Percentiles rank a stretch among this genome's conserved stretches.
Evolutionary conservation across 257 asterid species (phyloP).

Genomic region (Ophiorrhiza pumila): DNA sequence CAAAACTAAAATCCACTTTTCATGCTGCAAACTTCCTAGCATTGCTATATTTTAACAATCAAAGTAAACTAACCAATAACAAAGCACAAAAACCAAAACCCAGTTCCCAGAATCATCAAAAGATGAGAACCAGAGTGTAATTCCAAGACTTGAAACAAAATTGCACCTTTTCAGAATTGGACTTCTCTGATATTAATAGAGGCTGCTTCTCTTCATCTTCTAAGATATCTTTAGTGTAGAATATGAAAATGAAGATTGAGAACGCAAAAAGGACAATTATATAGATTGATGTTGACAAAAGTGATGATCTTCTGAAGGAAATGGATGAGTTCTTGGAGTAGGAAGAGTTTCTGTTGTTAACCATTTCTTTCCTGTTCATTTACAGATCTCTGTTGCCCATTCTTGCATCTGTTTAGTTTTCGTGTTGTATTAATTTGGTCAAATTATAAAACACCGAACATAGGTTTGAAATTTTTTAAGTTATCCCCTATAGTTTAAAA

Average conservation of each 20-base stretch:
- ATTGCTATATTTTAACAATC: background rate
- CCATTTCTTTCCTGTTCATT: constrained; percentile 29
- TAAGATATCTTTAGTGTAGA: constrained; percentile 54
- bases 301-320: constrained; percentile 38
- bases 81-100: background rate
- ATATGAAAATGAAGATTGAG: constrained; percentile 56
- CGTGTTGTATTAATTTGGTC: background rate
- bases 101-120: constrained; percentile 1
- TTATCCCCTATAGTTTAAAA: no score
- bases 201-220: constrained; percentile 46
- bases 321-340: constrained; percentile 26
- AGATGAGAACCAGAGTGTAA: background rate
- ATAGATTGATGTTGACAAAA: constrained; percentile 45
- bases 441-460: no score
- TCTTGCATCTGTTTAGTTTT: background rate
- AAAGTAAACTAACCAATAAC: background rate
- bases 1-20: background rate
- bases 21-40: background rate
- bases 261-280: constrained; percentile 52
- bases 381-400: background rate
- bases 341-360: constrained; percentile 33
- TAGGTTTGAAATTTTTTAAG: no score
- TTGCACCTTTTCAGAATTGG: constrained; percentile 40
- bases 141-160: background rate
- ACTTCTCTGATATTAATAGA: constrained; percentile 21